Conservation (phyloP, 1,284 basidiomycete species). For the Ustilago lituana region DNA sequence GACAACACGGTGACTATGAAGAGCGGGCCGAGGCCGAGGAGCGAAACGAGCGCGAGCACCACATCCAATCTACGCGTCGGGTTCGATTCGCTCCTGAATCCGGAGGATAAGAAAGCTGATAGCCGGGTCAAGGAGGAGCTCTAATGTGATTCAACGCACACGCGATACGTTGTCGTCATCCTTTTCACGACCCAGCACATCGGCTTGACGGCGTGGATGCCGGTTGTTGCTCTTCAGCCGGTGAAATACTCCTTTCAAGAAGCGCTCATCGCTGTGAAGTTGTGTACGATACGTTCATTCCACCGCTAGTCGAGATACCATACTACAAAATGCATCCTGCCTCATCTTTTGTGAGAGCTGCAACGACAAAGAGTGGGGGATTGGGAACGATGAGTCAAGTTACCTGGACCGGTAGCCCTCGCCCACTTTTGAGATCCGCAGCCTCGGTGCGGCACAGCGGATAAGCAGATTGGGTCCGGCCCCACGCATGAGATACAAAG, state of each 20-base stretch:
- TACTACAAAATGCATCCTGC: no score
- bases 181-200: no score
- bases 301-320: neutral
- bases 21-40: constrained; percentile 22
- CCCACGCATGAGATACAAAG: no score
- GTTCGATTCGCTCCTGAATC: constrained; percentile 40
- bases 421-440: no score
- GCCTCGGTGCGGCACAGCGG: no score
- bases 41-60: constrained; percentile 28
- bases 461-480: no score
- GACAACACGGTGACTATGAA: constrained; percentile 39
- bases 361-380: no score
- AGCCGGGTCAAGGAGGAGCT: constrained; percentile 24
- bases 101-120: constrained; percentile 14
- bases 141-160: constrained; percentile 3
- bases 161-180: no score
- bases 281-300: constrained; percentile 1
- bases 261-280: neutral
- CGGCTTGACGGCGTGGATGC: no score
- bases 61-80: constrained; percentile 32
- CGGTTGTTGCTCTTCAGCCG: neutral
- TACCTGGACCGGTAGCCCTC: no score
- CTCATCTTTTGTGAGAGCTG: no score
- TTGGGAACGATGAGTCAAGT: no score
- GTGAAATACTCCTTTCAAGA: neutral